Evolutionary conservation across 2,329 filamentous ascomycete genomes (phyloP), one percentile per base, ranked within the genome.

Genomic region (Pyricularia grisea): DNA sequence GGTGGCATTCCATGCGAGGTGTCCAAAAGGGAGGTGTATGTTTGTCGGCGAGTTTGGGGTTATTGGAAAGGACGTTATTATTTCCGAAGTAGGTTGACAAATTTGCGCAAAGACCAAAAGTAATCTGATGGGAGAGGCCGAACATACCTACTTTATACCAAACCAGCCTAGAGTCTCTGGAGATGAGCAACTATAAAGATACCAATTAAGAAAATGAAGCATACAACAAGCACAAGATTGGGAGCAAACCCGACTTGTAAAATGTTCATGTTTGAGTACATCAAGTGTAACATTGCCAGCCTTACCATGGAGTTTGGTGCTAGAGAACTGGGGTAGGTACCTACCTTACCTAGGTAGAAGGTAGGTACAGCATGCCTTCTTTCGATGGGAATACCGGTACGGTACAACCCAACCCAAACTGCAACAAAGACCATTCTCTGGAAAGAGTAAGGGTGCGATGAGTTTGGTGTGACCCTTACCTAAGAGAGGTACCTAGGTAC

Each of bases 1-100:
- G 12, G 71, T 79, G 68, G 77, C 77, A 12, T 81, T 80, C 68
- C 80, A 82, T 65, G 78, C 75, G 9, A 74, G 78, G 69, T 81
- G 80, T 67, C 60, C 72, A 79, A 67, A 33, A 27, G 68, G 68
- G 12, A 50, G 68, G 63, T 81, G 80, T 68, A 76, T 81, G 76
- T 79, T 68, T 60, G 36, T 55, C 25, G 68, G 27, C 27, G 65
- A 31, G 25, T 68, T 65, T 33, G 67, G 67, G n/a, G 30, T 68
- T 14, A 11, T 63, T 30, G 58, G 58, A 17, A 36, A 27, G 6
- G 58, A 68, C 11, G 31, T 68, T 17, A 68, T 64, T 50, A 33
- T 68, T 12, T 28, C n/a, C 20, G 42, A 20, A 55, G 10, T 12
- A 42, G 9, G 20, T 10, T n/a, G 42, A 55, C 0, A n/a, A 20